phyloP scores from a whole-genome alignment of 805 yeast genomes.

The Barnettozyma californica region DNA sequence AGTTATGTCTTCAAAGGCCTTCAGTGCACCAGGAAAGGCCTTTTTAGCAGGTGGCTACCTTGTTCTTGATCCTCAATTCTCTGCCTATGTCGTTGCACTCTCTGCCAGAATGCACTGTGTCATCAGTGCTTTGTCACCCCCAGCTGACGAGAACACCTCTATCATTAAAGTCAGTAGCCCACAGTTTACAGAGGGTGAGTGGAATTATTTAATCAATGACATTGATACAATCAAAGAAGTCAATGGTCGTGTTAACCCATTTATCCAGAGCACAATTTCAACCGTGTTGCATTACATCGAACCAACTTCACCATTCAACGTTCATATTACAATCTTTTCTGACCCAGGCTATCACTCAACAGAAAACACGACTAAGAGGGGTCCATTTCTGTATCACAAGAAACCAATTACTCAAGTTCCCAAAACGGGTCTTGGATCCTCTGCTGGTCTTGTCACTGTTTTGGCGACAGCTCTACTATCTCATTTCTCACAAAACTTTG shows the following conservation, averaged over 20 bases:
- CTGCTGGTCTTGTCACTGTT: constrained; percentile 88
- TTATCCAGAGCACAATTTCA: constrained; percentile 57
- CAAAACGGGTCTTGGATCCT: constrained; percentile 93
- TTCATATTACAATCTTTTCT: constrained; percentile 59
- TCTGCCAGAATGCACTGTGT: constrained; percentile 87
- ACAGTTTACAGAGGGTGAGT: constrained; percentile 65
- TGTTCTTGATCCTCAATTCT: constrained; percentile 72
- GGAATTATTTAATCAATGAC: constrained; percentile 46
- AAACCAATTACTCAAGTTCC: constrained; percentile 64
- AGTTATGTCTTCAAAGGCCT: constrained; percentile 34
- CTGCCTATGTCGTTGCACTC: constrained; percentile 79
- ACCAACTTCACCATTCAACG: constrained; percentile 22
- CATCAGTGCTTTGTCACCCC: constrained; percentile 24
- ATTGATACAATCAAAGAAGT: constrained; percentile 25
- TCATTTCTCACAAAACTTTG: constrained; percentile 33
- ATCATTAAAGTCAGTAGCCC: constrained; percentile 56
- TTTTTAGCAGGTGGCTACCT: constrained; percentile 91
- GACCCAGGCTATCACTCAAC: constrained; percentile 91
- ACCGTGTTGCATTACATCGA: constrained; percentile 50
- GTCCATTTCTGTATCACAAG: constrained; percentile 54
- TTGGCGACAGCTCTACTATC: constrained; percentile 65
- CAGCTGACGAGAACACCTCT: not conserved
- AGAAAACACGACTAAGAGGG: constrained; percentile 37
- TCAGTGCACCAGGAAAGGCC: constrained; percentile 95
- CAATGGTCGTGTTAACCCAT: constrained; percentile 54